Base-by-base conservation (phyloP, 2,329 filamentous ascomycete species). In the Aulographum hederae region DNA sequence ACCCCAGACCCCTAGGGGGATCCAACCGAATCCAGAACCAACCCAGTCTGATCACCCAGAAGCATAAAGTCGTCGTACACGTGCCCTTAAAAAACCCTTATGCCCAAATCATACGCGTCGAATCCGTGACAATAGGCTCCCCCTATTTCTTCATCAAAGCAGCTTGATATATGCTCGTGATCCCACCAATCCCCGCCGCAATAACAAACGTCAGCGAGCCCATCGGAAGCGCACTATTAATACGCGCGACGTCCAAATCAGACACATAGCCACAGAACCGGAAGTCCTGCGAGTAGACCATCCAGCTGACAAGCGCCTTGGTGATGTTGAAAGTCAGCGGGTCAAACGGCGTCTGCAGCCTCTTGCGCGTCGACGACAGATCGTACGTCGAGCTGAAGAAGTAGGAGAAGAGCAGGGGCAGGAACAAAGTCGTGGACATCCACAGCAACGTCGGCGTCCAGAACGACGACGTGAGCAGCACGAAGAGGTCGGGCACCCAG, bases 321-420 rank as follows among this genome's bases (percentile, higher is more conserved):
- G 71, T 71, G 35, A 95, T 73, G 58, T 85, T 92, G 58, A 91
- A 98, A 15, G 76, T 78, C 47, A 95, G 59, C 3, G 85, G 85
- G 50, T 98, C 89, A 40, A 86, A 72, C 39, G 70, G 66, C 15
- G 16, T 14, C 19, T 15, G 13, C 20, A 36, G 39, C 30, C 39
- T 43, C 47, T 50, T 53, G 44, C 50, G 59, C 35, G 42, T 61
- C 44, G 60, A 65, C 30, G 62, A 58, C 15, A 62, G 58, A 26
- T 66, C 62, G 32, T 68, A 56, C 25, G 74, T 80, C 46, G 94
- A 54, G 55, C 95, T 95, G 67, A 92, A 78, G 51, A 94, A 92
- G 60, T 89, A 95, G 17, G 79, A 81, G 26, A 73, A 62, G 19
- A 78, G 38, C 31, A 74, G 59, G 2, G 86, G 86, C 18, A 86